These are phyloP conservation scores for Starmerella floris DNA, from an alignment of 805 yeast genomes.

Conservation along the genomic window DNA sequence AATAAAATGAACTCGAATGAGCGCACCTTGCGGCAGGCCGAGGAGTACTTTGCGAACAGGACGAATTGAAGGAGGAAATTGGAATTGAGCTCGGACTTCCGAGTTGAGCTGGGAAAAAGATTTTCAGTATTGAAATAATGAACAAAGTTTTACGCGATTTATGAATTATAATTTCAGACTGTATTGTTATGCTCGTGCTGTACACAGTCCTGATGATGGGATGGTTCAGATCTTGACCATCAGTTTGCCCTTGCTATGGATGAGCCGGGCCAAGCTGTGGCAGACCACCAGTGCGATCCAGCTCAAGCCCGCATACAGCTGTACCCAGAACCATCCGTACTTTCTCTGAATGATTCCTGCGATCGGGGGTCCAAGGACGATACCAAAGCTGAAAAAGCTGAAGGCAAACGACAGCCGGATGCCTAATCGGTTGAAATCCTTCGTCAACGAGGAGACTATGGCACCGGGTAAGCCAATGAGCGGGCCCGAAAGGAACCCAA, in stretches of 20 bases:
- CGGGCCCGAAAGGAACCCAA: constrained; percentile 27
- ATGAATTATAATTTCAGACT: too few relatives aligned
- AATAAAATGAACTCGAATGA: constrained; percentile 93
- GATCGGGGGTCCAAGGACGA: constrained; percentile 25
- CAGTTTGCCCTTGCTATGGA: neutral
- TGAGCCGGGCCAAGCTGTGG: constrained; percentile 4
- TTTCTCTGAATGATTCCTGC: constrained; percentile 23
- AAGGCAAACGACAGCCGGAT: constrained; percentile 49
- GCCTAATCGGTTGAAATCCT: constrained; percentile 23
- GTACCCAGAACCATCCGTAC: constrained; percentile 20
- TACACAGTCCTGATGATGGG: too few relatives aligned
- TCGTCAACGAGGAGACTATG: constrained; percentile 23
- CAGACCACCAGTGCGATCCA: constrained; percentile 4
- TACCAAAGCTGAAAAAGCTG: constrained; percentile 40
- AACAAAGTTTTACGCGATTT: too few relatives aligned
- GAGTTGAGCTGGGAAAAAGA: too few relatives aligned
- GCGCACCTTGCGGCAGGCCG: constrained; percentile 85
- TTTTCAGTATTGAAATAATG: too few relatives aligned
- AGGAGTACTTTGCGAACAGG: too few relatives aligned
- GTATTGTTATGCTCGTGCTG: too few relatives aligned
- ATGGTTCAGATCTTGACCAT: neutral
- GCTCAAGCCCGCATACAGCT: constrained; percentile 12
- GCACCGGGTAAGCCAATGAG: constrained; percentile 27
- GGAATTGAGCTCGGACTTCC: too few relatives aligned
- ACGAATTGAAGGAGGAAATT: too few relatives aligned